Conservation (phyloP, 2,329 filamentous ascomycete species). For the Trichoderma sp. region DNA sequence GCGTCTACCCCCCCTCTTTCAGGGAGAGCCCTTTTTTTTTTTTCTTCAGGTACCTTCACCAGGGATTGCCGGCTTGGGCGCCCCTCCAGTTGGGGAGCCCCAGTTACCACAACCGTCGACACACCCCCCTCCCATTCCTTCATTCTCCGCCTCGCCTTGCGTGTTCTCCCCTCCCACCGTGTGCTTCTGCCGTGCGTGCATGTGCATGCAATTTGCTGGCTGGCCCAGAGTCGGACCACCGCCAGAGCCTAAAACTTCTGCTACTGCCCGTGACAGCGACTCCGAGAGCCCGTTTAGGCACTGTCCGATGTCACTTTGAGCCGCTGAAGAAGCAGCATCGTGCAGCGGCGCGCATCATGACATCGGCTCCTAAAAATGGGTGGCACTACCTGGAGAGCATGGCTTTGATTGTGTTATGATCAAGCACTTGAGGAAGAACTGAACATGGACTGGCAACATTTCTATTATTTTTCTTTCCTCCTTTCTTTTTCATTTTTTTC, state of each 20-base stretch:
- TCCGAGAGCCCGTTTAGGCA: slow-evolving; percentile 20
- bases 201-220: slow-evolving; percentile 27
- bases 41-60: slow-evolving; percentile 16
- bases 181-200: slow-evolving; percentile 25
- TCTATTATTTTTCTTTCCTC: not conserved
- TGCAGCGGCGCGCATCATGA: not conserved
- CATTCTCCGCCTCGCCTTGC: slow-evolving; percentile 24
- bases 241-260: not conserved
- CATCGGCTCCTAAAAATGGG: not conserved
- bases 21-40: slow-evolving; percentile 34
- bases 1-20: slow-evolving; percentile 23
- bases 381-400: not conserved
- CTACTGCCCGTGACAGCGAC: not conserved
- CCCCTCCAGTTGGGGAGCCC: not conserved
- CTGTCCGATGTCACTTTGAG: slow-evolving; percentile 22
- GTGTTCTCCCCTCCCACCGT: slow-evolving; percentile 19
- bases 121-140: slow-evolving; percentile 23
- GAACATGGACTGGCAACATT: not conserved
- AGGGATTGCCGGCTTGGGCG: not conserved
- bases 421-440: too few relatives aligned
- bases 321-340: slow-evolving; percentile 4
- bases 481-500: not conserved
- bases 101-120: slow-evolving; percentile 19
- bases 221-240: slow-evolving; percentile 15
- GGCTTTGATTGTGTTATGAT: not conserved